Evolutionary conservation across 2,329 filamentous ascomycete species (phyloP).

Genomic region (Trichoderma hamatum): DNA sequence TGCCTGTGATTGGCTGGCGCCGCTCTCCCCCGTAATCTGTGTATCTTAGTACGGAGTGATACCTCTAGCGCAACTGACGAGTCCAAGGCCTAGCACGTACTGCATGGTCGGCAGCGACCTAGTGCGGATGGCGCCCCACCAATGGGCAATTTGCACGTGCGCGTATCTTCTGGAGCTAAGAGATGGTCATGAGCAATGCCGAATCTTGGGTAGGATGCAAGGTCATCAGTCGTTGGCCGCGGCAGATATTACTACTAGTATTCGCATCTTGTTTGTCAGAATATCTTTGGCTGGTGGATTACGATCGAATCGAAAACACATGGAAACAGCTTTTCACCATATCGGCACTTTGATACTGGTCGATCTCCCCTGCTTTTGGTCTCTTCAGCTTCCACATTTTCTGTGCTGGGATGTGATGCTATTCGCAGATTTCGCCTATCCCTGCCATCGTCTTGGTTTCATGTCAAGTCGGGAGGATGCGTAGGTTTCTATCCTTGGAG

Average conservation of each 20-base stretch:
- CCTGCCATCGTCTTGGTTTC: not conserved
- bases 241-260: not conserved
- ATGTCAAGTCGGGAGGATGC: not conserved
- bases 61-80: slow-evolving; percentile 4
- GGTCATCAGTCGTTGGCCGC: not conserved
- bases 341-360: not conserved
- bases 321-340: not conserved
- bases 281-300: not conserved
- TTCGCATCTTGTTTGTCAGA: not conserved
- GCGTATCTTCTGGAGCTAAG: not conserved
- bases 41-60: slow-evolving; percentile 3
- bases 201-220: slow-evolving; percentile 11
- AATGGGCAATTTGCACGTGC: slow-evolving; percentile 20
- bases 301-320: not conserved
- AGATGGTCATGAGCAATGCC: slow-evolving; percentile 11
- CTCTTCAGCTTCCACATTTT: not conserved
- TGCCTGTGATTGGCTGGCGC: slow-evolving; percentile 3
- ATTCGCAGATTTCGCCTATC: not conserved
- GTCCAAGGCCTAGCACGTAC: not conserved
- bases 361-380: not conserved
- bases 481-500: not conserved
- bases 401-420: not conserved
- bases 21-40: slow-evolving; percentile 5
- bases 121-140: slow-evolving; percentile 13
- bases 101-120: slow-evolving; percentile 3